These are phyloP conservation scores for Aspergillus biplanus DNA, from an alignment of 495 filamentous ascomycete species.

Conservation along the genomic window DNA sequence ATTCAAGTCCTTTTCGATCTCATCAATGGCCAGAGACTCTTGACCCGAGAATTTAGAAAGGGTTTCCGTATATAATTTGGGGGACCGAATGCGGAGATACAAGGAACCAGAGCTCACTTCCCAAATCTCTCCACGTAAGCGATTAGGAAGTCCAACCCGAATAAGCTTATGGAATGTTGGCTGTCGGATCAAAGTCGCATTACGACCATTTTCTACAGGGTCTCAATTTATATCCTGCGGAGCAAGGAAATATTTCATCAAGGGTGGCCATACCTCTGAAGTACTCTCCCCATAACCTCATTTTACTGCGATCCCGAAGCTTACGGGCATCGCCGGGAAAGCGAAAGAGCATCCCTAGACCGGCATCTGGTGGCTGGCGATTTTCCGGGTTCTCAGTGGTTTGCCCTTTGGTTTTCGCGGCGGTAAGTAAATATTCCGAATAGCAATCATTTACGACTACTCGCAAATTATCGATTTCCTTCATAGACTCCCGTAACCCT, in stretches of 20 bases:
- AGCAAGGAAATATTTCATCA: background rate
- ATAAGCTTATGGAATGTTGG: slow-evolving; percentile 98
- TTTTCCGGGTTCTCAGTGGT: slow-evolving; percentile 41
- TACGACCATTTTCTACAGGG: slow-evolving; percentile 83
- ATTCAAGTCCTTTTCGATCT: slow-evolving; percentile 98
- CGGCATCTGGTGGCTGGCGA: slow-evolving; percentile 83
- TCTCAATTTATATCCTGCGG: slow-evolving; percentile 14
- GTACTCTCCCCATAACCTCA: slow-evolving; percentile 96
- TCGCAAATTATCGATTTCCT: slow-evolving; percentile 81
- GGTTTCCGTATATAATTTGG: slow-evolving; percentile 80
- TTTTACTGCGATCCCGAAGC: slow-evolving; percentile 92
- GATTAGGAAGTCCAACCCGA: slow-evolving; percentile 90
- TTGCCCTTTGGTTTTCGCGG: slow-evolving; percentile 40
- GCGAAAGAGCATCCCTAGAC: slow-evolving; percentile 87
- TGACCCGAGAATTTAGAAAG: slow-evolving; percentile 78
- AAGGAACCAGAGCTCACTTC: slow-evolving; percentile 90
- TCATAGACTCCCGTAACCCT: slow-evolving; percentile 80
- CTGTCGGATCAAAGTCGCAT: slow-evolving; percentile 87
- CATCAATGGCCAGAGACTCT: slow-evolving; percentile 92
- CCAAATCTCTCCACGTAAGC: slow-evolving; percentile 93
- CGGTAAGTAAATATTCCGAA: slow-evolving; percentile 84
- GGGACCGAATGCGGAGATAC: slow-evolving; percentile 82
- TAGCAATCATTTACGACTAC: slow-evolving; percentile 81
- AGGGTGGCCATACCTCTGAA: slow-evolving; percentile 60
- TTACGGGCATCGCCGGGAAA: slow-evolving; percentile 98